Percentiles rank a stretch among this genome's conserved stretches.
Conservation (phyloP, 139 green algal species). For the Nannochloris sp. region DNA sequence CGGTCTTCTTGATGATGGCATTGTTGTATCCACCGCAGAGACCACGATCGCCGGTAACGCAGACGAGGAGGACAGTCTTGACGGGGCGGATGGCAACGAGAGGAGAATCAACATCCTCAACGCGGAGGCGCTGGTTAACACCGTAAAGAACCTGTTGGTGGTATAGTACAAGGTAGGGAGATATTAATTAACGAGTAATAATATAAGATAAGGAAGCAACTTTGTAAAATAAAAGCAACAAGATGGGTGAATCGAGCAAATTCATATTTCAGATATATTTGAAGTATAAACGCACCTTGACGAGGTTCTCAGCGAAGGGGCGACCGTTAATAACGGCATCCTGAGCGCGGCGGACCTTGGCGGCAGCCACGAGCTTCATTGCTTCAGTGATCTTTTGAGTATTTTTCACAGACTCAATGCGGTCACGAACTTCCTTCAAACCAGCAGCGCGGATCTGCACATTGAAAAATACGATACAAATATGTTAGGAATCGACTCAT, state of each 20-base stretch:
- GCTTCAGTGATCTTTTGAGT: slow-evolving; percentile 99
- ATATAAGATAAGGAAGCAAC: too few species aligned
- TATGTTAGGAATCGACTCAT: too few species aligned
- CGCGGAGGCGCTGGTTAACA: slow-evolving; percentile 90
- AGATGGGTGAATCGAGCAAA: too few species aligned
- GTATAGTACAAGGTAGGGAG: too few species aligned
- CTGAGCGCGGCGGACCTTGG: slow-evolving; percentile 92
- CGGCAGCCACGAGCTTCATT: slow-evolving; percentile 93
- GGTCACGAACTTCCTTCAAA: slow-evolving; percentile 87
- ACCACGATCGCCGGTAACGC: slow-evolving; percentile 92
- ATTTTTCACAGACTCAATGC: slow-evolving; percentile 96
- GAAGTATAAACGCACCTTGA: slow-evolving; percentile 84
- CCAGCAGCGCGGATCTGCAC: slow-evolving; percentile 41
- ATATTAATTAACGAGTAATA: too few species aligned
- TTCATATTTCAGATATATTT: too few species aligned
- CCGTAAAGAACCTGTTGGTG: slow-evolving; percentile 89
- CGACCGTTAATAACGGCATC: slow-evolving; percentile 93
- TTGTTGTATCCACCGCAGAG: slow-evolving; percentile 99
- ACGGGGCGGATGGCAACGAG: slow-evolving; percentile 86
- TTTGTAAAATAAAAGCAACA: too few species aligned
- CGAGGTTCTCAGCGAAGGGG: slow-evolving; percentile 97
- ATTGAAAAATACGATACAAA: too few species aligned
- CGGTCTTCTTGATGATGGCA: slow-evolving; percentile 79
- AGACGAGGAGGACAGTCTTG: slow-evolving; percentile 86
- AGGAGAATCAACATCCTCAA: slow-evolving; percentile 96